Evolutionary conservation across 306 rosid species (phyloP).

Genomic region (Clitoria ternatea): DNA sequence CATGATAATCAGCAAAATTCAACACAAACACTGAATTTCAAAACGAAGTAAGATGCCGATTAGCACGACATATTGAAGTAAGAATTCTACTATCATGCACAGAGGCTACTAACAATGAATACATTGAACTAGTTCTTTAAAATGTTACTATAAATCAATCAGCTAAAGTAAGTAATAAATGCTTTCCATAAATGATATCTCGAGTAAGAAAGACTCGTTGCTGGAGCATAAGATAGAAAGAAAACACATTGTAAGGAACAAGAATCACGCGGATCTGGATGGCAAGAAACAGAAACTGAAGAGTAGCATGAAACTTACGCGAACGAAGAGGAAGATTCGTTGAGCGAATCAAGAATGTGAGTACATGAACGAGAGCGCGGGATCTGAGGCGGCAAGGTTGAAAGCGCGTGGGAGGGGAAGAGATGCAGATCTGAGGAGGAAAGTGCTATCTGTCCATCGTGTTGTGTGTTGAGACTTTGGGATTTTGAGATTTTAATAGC

Average conservation of each 20-base stretch:
- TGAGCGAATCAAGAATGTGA: background rate
- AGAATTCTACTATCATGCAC: background rate
- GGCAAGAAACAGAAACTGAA: background rate
- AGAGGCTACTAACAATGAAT: background rate
- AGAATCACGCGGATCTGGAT: constrained; percentile 32
- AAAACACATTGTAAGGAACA: background rate
- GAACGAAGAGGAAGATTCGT: background rate
- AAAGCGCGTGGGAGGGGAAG: background rate
- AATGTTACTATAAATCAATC: background rate
- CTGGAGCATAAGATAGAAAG: background rate
- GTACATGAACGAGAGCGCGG: background rate
- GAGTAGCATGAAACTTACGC: background rate
- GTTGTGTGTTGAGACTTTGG: background rate
- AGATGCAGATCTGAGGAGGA: constrained; percentile 35
- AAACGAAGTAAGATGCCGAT: background rate
- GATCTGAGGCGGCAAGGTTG: constrained; percentile 14
- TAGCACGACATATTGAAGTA: background rate
- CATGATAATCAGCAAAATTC: constrained; percentile 9
- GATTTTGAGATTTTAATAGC: too few species aligned
- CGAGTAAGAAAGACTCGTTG: background rate
- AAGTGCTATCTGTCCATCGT: constrained; percentile 24
- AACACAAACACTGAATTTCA: background rate
- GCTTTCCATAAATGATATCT: background rate
- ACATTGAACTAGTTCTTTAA: background rate
- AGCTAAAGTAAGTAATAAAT: background rate